Conservation (phyloP, 202 grass and related monocot species). For the Musa balbisiana region DNA sequence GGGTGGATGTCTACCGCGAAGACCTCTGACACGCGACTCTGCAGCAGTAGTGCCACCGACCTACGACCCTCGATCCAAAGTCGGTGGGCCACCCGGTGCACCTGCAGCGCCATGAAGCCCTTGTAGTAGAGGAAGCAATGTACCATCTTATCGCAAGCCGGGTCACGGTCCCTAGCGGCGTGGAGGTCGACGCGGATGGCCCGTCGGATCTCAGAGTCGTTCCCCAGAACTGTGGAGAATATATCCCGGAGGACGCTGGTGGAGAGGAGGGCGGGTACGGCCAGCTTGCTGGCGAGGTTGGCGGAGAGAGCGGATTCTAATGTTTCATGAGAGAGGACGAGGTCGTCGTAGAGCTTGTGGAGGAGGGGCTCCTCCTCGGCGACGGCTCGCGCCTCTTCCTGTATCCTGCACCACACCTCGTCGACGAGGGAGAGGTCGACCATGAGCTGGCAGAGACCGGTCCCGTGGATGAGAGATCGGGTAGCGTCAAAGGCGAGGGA, state of each 20-base stretch:
- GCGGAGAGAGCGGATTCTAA: constrained; percentile 69
- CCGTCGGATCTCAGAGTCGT: constrained; percentile 31
- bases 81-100: constrained; percentile 65
- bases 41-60: constrained; percentile 59
- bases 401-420: constrained; percentile 47
- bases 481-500: background rate
- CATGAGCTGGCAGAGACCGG: background rate
- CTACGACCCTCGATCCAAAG: constrained; percentile 57
- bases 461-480: background rate
- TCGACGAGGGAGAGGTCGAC: constrained; percentile 34
- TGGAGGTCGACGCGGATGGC: constrained; percentile 57
- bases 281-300: constrained; percentile 62
- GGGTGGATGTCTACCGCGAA: constrained; percentile 98
- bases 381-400: constrained; percentile 55
- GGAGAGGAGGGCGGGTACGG: constrained; percentile 42
- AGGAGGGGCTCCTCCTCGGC: constrained; percentile 53
- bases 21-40: constrained; percentile 77
- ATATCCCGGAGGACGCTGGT: constrained; percentile 42
- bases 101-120: constrained; percentile 85
- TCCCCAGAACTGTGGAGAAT: constrained; percentile 22
- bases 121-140: constrained; percentile 99
- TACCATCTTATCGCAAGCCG: constrained; percentile 74
- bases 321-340: constrained; percentile 44
- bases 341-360: constrained; percentile 44
- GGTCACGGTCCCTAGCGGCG: constrained; percentile 59